Conservation (phyloP, 352 stramenopile species). For the Pythium grandisporangium region DNA sequence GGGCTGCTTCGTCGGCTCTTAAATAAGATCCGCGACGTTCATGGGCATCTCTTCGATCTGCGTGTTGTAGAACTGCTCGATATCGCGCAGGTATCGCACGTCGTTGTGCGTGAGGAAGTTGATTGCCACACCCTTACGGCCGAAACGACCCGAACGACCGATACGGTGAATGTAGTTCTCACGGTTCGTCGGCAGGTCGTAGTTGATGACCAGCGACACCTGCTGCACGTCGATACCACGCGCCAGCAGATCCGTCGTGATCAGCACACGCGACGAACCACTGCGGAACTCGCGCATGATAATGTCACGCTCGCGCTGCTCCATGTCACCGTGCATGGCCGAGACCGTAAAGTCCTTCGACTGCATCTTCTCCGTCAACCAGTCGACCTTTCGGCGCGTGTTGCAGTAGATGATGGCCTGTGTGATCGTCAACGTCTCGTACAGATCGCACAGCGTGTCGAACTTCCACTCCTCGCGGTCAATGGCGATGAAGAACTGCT, state of each 20-base stretch:
- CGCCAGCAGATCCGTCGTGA: constrained; percentile 98
- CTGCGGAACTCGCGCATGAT: constrained; percentile 99
- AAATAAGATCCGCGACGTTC: constrained; percentile 99
- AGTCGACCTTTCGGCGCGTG: constrained; percentile 97
- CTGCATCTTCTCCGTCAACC: constrained; percentile 99
- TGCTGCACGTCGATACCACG: constrained; percentile 99
- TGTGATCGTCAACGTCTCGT: constrained; percentile 98
- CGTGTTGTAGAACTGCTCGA: constrained; percentile 99
- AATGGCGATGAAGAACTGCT: constrained; percentile 98
- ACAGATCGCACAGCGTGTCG: constrained; percentile 97
- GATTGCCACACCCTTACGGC: constrained; percentile 99
- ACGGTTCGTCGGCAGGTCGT: constrained; percentile 98
- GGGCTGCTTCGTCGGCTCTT: no score
- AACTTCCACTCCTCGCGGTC: constrained; percentile 99
- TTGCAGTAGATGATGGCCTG: constrained; percentile 99
- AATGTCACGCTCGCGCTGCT: constrained; percentile 98
- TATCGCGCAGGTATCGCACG: constrained; percentile 98
- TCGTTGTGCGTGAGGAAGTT: constrained; percentile 99
- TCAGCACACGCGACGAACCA: constrained; percentile 98
- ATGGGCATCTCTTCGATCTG: constrained; percentile 99
- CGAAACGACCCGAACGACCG: constrained; percentile 98
- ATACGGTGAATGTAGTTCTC: constrained; percentile 99
- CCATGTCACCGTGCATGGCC: constrained; percentile 99
- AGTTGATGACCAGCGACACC: constrained; percentile 98
- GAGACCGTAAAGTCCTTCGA: constrained; percentile 99